Evolutionary conservation across 73 alveolate genomes (phyloP).

Genomic region (Paramecium caudatum): DNA sequence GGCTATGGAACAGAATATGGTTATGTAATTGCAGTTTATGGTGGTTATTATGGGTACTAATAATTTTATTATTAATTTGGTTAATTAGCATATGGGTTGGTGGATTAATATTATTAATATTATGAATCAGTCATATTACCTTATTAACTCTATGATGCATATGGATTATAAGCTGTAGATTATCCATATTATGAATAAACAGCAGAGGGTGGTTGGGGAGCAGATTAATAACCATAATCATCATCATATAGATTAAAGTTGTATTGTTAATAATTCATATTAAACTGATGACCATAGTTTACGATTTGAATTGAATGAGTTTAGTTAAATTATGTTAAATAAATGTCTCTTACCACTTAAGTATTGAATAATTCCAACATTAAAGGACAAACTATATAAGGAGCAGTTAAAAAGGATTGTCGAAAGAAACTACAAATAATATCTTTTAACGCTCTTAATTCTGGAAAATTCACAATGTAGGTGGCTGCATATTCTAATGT

Average conservation of each 20-base stretch:
- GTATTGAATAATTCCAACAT: background rate
- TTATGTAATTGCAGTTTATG: background rate
- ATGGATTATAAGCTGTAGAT: background rate
- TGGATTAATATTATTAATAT: background rate
- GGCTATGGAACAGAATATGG: background rate
- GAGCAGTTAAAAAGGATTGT: background rate
- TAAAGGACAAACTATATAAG: background rate
- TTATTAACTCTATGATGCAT: background rate
- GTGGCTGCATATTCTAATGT: background rate
- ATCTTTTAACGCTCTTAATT: background rate
- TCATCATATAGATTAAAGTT: background rate
- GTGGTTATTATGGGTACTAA: background rate
- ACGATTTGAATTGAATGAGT: background rate
- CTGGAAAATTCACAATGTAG: background rate
- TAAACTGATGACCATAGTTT: background rate
- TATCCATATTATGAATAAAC: background rate
- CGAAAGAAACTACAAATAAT: background rate
- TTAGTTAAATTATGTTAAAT: constrained; percentile 2
- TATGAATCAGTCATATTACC: background rate
- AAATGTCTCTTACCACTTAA: background rate
- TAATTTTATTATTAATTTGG: too few species aligned
- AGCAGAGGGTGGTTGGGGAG: background rate
- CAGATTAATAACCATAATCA: background rate
- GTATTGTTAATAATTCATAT: background rate
- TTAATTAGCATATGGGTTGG: too few species aligned